Conservation (phyloP, 345 rosid genomes). For the Mangifera indica region DNA sequence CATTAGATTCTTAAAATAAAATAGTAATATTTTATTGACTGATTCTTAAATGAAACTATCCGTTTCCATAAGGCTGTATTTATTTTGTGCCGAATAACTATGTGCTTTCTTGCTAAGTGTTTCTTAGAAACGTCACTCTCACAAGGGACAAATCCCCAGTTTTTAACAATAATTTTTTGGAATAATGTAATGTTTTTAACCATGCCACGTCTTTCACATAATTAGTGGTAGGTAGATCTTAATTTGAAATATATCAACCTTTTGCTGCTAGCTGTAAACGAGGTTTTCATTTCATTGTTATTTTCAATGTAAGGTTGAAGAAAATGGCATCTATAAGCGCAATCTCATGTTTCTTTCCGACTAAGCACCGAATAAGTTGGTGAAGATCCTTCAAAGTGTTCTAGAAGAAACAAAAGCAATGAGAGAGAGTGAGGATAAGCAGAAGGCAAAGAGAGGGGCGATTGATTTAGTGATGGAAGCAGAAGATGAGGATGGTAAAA, state of each 20-base stretch:
- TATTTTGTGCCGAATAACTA: background rate
- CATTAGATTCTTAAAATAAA: too few species aligned
- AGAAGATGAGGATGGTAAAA: slow-evolving; percentile 37
- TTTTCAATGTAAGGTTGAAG: background rate
- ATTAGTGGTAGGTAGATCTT: background rate
- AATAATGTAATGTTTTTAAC: background rate
- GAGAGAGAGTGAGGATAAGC: background rate
- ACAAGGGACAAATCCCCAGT: background rate
- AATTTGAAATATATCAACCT: too few species aligned
- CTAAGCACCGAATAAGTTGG: slow-evolving; percentile 32
- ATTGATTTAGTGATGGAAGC: slow-evolving; percentile 31
- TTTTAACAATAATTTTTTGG: background rate
- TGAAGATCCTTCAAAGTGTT: slow-evolving; percentile 24
- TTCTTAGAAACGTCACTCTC: background rate
- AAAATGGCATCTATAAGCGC: background rate
- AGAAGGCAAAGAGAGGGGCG: slow-evolving; percentile 18
- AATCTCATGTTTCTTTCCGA: background rate
- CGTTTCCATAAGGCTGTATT: background rate
- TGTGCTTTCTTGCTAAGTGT: background rate
- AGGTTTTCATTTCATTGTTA: too few species aligned
- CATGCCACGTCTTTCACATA: background rate
- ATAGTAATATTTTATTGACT: background rate
- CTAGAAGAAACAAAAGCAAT: slow-evolving; percentile 23
- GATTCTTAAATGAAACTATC: background rate
- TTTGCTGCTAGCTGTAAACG: too few species aligned